phyloP scores from a whole-genome alignment of 1,284 basidiomycete genomes.

The Ganoderma multipileum region DNA sequence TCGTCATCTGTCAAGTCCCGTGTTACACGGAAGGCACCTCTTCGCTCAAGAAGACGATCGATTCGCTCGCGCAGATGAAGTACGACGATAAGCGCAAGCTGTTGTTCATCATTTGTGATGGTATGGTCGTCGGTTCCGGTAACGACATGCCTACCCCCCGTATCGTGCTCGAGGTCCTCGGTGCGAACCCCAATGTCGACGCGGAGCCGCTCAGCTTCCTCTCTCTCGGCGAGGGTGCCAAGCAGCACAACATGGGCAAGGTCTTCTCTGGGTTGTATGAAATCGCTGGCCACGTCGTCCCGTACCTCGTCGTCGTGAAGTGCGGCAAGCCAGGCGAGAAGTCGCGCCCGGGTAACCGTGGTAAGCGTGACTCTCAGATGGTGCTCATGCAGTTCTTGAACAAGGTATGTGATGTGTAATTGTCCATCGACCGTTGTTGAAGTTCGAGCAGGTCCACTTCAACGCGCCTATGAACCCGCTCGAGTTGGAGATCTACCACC shows the following conservation, averaged over 20 bases:
- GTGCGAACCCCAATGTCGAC: slow-evolving; percentile 91
- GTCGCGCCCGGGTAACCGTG: slow-evolving; percentile 92
- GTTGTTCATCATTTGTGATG: slow-evolving; percentile 95
- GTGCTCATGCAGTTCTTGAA: slow-evolving; percentile 98
- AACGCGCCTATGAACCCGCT: slow-evolving; percentile 95
- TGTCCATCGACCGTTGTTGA: slow-evolving; percentile 1
- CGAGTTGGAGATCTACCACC: slow-evolving; percentile 98
- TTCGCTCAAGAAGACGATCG: slow-evolving; percentile 90
- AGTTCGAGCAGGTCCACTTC: slow-evolving; percentile 84
- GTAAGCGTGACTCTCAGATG: slow-evolving; percentile 98
- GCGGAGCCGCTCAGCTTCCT: slow-evolving; percentile 96
- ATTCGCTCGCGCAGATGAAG: slow-evolving; percentile 92
- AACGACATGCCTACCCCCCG: slow-evolving; percentile 92
- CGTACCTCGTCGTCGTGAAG: slow-evolving; percentile 97
- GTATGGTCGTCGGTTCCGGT: slow-evolving; percentile 97
- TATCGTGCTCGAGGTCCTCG: slow-evolving; percentile 96
- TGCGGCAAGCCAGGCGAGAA: slow-evolving; percentile 96
- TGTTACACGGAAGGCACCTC: slow-evolving; percentile 97
- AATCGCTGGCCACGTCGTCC: slow-evolving; percentile 93
- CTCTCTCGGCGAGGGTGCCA: slow-evolving; percentile 92
- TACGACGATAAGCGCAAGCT: slow-evolving; percentile 99
- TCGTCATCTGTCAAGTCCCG: slow-evolving; percentile 97
- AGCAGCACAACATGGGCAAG: slow-evolving; percentile 99
- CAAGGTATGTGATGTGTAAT: slow-evolving; percentile 59
- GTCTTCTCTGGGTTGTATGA: slow-evolving; percentile 98